Conservation (phyloP, 106 monocot genomes). For the Phalaenopsis equestris region DNA sequence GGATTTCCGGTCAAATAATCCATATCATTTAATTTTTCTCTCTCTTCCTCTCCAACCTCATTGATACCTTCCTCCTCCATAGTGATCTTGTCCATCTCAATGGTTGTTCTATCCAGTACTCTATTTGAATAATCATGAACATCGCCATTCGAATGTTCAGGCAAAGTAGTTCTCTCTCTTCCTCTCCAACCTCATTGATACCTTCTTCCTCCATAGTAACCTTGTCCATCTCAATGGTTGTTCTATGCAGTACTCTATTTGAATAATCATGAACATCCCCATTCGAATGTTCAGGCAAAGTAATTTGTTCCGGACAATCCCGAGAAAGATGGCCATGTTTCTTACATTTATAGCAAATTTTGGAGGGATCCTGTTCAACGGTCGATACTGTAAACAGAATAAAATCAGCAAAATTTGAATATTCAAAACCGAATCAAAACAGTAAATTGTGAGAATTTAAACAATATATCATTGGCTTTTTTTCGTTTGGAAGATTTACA, state of each 20-base stretch:
- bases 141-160: constrained; percentile 13
- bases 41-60: constrained; percentile 76
- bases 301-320: constrained; percentile 62
- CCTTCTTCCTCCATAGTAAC: constrained; percentile 65
- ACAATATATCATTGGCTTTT: too few species aligned
- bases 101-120: constrained; percentile 8
- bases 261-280: constrained; percentile 14
- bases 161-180: constrained; percentile 44
- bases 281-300: constrained; percentile 12
- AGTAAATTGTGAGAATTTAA: not conserved
- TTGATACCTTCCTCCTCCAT: constrained; percentile 69
- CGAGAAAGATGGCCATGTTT: constrained; percentile 80
- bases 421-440: not conserved
- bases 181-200: constrained; percentile 67
- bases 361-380: constrained; percentile 51
- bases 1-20: constrained; percentile 90
- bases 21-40: constrained; percentile 70
- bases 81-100: constrained; percentile 44
- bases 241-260: constrained; percentile 3
- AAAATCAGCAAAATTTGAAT: not conserved
- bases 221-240: constrained; percentile 37
- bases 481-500: too few species aligned
- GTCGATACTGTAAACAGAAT: not conserved
- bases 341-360: constrained; percentile 97
- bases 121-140: constrained; percentile 10